Conservation (phyloP, 371 early-diverging fungal genomes). For the Haplosporangium sp. region DNA sequence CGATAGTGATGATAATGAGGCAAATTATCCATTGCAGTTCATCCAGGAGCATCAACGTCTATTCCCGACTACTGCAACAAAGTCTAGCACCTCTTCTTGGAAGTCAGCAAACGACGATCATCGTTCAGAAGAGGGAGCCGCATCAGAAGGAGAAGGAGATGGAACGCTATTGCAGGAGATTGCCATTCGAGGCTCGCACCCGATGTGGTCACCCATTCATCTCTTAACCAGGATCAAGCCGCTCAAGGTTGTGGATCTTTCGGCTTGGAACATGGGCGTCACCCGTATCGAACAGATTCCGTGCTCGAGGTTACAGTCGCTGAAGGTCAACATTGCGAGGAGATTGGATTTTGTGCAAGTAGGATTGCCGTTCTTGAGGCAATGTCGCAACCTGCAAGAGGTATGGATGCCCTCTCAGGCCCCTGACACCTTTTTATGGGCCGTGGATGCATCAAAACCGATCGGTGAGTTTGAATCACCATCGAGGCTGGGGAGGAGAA, state of each 20-base stretch:
- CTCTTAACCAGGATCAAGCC: conserved; percentile 25
- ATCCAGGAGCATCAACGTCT: conserved; percentile 31
- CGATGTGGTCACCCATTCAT: conserved; percentile 16
- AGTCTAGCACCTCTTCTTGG: not conserved
- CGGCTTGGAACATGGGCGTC: conserved; percentile 34
- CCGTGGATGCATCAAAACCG: conserved; percentile 14
- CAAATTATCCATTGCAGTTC: conserved; percentile 23
- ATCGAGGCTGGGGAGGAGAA: conserved; percentile 4
- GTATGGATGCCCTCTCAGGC: conserved; percentile 22
- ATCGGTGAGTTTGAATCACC: conserved; percentile 17
- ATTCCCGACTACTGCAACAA: conserved; percentile 1
- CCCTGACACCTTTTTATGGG: conserved; percentile 24
- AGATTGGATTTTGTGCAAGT: conserved; percentile 13
- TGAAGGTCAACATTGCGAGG: conserved; percentile 22
- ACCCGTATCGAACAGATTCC: conserved; percentile 26
- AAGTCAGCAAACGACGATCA: not conserved
- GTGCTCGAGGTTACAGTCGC: conserved; percentile 6
- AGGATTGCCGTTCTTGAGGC: conserved; percentile 2
- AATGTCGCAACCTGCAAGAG: conserved; percentile 22
- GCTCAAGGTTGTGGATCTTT: conserved; percentile 33
- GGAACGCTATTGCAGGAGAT: conserved; percentile 19
- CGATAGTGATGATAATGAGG: not conserved
- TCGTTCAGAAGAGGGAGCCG: too few species aligned
- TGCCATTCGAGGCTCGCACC: conserved; percentile 21
- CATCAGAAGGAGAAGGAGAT: not conserved